Conservation (phyloP, 2,329 filamentous ascomycete genomes). For the Blastomyces gilchristii region DNA sequence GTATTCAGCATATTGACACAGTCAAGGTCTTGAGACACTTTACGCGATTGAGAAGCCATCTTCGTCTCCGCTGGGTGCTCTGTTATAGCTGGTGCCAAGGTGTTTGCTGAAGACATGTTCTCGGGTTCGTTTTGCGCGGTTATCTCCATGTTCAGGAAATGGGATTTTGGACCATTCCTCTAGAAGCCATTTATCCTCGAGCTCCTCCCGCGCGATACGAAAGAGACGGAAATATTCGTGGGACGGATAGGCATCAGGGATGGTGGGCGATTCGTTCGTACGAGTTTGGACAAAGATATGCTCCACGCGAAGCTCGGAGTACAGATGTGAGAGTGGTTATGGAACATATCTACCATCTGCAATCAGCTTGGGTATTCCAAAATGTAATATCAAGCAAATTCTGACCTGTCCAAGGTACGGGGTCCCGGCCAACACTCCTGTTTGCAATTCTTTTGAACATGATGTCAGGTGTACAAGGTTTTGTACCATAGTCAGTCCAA, state of each 20-base stretch:
- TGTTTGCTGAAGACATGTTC: too few relatives aligned
- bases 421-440: constrained; percentile 45
- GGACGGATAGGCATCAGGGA: constrained; percentile 65
- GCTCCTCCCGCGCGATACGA: too few relatives aligned
- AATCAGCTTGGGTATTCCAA: constrained; percentile 13
- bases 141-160: too few relatives aligned
- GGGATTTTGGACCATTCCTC: constrained; percentile 40
- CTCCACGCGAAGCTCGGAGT: constrained; percentile 44
- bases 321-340: constrained; percentile 48
- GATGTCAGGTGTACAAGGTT: too few relatives aligned
- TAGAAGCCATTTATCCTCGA: constrained; percentile 51
- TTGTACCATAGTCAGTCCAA: not conserved
- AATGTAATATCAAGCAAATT: not conserved
- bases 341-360: constrained; percentile 41
- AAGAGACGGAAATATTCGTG: constrained; percentile 46
- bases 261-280: constrained; percentile 44
- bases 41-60: constrained; percentile 28
- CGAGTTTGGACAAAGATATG: constrained; percentile 54
- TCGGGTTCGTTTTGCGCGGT: too few relatives aligned
- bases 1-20: not conserved
- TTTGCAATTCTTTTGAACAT: too few relatives aligned
- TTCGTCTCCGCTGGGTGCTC: too few relatives aligned
- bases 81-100: too few relatives aligned
- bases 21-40: constrained; percentile 23
- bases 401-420: constrained; percentile 58